Evolutionary conservation across 768 basidiomycete genomes (phyloP), one percentile per base, ranked within the genome.

Genomic region (Calvatia gigantea): DNA sequence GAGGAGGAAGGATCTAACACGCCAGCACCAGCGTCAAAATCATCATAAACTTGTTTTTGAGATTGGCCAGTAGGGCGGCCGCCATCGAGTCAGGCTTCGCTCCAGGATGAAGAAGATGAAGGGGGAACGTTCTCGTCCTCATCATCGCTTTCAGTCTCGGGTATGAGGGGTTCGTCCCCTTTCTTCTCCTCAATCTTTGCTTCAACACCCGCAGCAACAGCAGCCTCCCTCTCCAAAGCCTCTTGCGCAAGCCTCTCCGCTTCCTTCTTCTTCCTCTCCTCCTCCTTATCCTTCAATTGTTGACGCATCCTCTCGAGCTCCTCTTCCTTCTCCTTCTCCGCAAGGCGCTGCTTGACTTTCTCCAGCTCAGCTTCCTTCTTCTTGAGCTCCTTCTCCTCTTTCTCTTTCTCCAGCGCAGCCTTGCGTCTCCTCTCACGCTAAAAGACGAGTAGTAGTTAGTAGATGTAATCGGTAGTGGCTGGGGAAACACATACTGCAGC

Each of bases 291-390:
- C 57, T 71, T 76, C 49, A 76, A 69, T 47, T 73, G 70, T 48
- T 75, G 70, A 39, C 70, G 63, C 68, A 78, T 69, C 62, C 71
- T 70, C 61, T 69, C 69, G 19, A 72, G 62, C 61, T 74, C 77
- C 59, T 67, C 73, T 62, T 72, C 80, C 51, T 75, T 72, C 69
- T 83, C 83, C 65, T 81, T 82, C 59, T 82, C 79, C 14, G 76
- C 75, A 9, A 77, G 62, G 33, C 79, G 72, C 54, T 74, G 73
- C 59, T 78, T 79, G 64, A 82, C 75, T 59, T 76, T 78, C 63
- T 78, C 72, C 33, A 81, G 70, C 69, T 84, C 81, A 23, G 75
- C 69, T 59, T 87, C 84, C 63, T 85, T 84, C 70, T 84, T 82
- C 67, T 87, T 83, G 48, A 80, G 73, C 65, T 82, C 83, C 47